Evolutionary conservation across 225 moss, liverwort and hornwort species (phyloP).

Genomic region (Lunularia cruciata): DNA sequence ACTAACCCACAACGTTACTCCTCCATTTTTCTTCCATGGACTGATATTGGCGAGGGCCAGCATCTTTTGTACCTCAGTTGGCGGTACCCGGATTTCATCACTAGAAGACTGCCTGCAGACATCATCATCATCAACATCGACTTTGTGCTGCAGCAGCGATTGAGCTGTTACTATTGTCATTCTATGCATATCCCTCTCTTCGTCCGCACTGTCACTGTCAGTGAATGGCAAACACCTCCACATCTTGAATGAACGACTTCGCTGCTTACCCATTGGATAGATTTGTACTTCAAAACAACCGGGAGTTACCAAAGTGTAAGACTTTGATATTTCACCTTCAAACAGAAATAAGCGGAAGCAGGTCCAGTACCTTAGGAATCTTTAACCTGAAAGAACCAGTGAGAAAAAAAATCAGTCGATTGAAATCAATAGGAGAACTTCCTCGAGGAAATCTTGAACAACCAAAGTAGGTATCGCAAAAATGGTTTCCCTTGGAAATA

Average conservation of each 20-base stretch:
- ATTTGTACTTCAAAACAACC: not conserved
- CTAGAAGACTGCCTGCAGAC: not conserved
- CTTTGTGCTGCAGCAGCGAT: not conserved
- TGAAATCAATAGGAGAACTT: too few species aligned
- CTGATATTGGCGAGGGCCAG: not conserved
- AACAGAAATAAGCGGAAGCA: too few species aligned
- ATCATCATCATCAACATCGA: not conserved
- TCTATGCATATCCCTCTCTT: not conserved
- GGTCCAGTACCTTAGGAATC: not conserved
- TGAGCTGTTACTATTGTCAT: not conserved
- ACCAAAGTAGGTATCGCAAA: too few species aligned
- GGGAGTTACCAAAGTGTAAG: not conserved
- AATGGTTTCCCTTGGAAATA: too few species aligned
- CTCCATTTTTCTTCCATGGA: not conserved
- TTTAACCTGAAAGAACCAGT: not conserved
- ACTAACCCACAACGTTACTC: slow-evolving; percentile 7
- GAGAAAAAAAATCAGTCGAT: too few species aligned
- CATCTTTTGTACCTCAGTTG: not conserved
- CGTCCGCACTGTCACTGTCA: not conserved
- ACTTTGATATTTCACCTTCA: too few species aligned
- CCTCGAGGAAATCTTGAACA: too few species aligned
- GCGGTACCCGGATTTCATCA: not conserved
- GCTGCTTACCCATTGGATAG: too few species aligned
- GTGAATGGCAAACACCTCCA: not conserved
- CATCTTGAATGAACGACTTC: not conserved